phyloP scores from a whole-genome alignment of 352 stramenopile species.

The Pythium phragmiticola region DNA sequence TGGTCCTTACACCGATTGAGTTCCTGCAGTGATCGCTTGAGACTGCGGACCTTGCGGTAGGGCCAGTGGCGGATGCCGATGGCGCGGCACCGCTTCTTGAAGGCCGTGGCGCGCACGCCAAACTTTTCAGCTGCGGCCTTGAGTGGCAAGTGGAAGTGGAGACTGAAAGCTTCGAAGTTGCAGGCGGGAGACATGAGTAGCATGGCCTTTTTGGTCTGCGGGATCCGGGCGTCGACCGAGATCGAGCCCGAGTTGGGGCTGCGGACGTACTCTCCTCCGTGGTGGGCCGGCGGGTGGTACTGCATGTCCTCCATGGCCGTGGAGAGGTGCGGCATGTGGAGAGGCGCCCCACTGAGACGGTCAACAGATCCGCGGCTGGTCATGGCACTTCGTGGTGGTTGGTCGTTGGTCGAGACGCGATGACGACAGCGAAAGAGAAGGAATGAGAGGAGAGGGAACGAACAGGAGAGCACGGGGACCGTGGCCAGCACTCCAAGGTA shows the following conservation, averaged over 20 bases:
- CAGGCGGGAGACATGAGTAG: slow-evolving; percentile 45
- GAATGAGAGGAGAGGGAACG: background rate
- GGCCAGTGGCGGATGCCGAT: slow-evolving; percentile 67
- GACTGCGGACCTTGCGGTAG: slow-evolving; percentile 58
- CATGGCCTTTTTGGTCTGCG: slow-evolving; percentile 48
- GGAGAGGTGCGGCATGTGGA: slow-evolving; percentile 13
- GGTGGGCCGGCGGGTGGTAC: slow-evolving; percentile 5
- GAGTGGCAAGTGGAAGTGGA: slow-evolving; percentile 60
- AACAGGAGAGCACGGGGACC: background rate
- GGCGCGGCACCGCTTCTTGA: slow-evolving; percentile 59
- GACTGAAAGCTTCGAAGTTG: slow-evolving; percentile 43
- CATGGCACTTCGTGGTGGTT: background rate
- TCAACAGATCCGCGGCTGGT: background rate
- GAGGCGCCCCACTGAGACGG: slow-evolving; percentile 14
- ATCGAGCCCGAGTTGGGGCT: slow-evolving; percentile 27
- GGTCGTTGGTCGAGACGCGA: background rate
- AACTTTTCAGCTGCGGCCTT: slow-evolving; percentile 63
- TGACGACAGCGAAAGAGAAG: background rate
- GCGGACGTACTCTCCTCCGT: slow-evolving; percentile 39
- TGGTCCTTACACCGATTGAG: slow-evolving; percentile 66
- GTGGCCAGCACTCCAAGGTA: background rate
- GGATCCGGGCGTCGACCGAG: slow-evolving; percentile 21
- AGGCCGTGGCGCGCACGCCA: slow-evolving; percentile 54
- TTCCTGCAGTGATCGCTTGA: slow-evolving; percentile 58
- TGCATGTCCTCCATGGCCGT: slow-evolving; percentile 9